Evolutionary conservation across 176 grass and related monocot genomes (phyloP).

Genomic region (Phoenix dactylifera): DNA sequence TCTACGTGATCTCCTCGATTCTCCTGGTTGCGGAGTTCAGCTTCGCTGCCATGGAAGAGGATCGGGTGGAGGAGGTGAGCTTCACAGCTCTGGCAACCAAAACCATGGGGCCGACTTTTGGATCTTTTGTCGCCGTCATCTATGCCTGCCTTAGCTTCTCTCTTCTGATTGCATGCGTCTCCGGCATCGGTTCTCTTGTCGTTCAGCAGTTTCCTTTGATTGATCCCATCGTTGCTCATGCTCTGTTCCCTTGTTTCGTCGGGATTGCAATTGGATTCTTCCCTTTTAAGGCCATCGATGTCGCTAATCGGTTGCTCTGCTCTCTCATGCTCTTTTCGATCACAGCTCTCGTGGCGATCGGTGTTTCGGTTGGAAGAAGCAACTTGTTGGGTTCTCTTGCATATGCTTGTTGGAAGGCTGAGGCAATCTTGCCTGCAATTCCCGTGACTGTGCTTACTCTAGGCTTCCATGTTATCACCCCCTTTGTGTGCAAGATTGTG

Average conservation of each 20-base stretch:
- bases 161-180: slow-evolving; percentile 57
- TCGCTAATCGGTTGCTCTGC: slow-evolving; percentile 53
- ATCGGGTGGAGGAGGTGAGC: slow-evolving; percentile 50
- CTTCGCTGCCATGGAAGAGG: slow-evolving; percentile 49
- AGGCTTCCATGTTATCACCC: slow-evolving; percentile 77
- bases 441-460: slow-evolving; percentile 62
- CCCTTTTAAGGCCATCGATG: slow-evolving; percentile 65
- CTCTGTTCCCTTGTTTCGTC: slow-evolving; percentile 52
- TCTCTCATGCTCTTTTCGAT: slow-evolving; percentile 63
- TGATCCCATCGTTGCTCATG: slow-evolving; percentile 30
- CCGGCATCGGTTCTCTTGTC: slow-evolving; percentile 51
- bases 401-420: slow-evolving; percentile 39
- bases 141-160: slow-evolving; percentile 79
- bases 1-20: slow-evolving; percentile 73
- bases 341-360: slow-evolving; percentile 42
- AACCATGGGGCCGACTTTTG: slow-evolving; percentile 41
- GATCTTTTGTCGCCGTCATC: slow-evolving; percentile 32
- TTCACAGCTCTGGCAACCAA: slow-evolving; percentile 75
- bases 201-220: slow-evolving; percentile 41
- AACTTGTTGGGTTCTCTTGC: slow-evolving; percentile 46
- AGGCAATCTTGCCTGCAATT: slow-evolving; percentile 41
- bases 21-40: slow-evolving; percentile 69
- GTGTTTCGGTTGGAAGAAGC: slow-evolving; percentile 43
- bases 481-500: slow-evolving; percentile 77
- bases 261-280: slow-evolving; percentile 52